phyloP scores from a whole-genome alignment of 441 rosid genomes.

The Pelargonium fulgidum region DNA sequence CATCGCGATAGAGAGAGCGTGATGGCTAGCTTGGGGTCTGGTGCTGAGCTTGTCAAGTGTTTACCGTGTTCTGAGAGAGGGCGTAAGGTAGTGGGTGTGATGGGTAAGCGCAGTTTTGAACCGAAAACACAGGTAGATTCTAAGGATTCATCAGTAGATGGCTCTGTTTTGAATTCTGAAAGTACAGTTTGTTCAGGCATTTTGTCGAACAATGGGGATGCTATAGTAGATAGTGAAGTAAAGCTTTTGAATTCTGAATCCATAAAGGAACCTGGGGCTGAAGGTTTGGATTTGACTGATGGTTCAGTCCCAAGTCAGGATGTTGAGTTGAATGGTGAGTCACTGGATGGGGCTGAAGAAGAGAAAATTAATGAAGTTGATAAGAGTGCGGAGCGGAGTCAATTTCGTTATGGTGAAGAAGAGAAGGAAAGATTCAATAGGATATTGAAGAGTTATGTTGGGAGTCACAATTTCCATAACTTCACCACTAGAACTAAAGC shows the following conservation, averaged over 20 bases:
- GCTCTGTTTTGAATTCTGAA: not conserved
- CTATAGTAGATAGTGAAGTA: slow-evolving; percentile 18
- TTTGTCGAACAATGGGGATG: slow-evolving; percentile 31
- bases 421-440: slow-evolving; percentile 76
- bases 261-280: slow-evolving; percentile 9
- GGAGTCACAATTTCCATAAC: slow-evolving; percentile 89
- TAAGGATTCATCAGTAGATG: slow-evolving; percentile 5
- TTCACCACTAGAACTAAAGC: slow-evolving; percentile 86
- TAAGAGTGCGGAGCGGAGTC: slow-evolving; percentile 21
- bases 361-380: slow-evolving; percentile 23
- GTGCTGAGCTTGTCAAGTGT: slow-evolving; percentile 63
- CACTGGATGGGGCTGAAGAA: slow-evolving; percentile 17
- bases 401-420: slow-evolving; percentile 51
- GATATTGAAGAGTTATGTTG: slow-evolving; percentile 60
- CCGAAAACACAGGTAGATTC: slow-evolving; percentile 18
- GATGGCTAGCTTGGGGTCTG: slow-evolving; percentile 64
- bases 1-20: slow-evolving; percentile 84
- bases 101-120: slow-evolving; percentile 59
- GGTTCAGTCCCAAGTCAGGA: slow-evolving; percentile 18
- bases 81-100: slow-evolving; percentile 59
- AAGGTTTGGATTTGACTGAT: not conserved
- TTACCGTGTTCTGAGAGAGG: slow-evolving; percentile 77
- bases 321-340: slow-evolving; percentile 11
- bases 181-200: slow-evolving; percentile 26
- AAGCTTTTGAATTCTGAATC: slow-evolving; percentile 14